phyloP scores from a whole-genome alignment of 108 stramenopile genomes.

The Discostella pseudostelligera region DNA sequence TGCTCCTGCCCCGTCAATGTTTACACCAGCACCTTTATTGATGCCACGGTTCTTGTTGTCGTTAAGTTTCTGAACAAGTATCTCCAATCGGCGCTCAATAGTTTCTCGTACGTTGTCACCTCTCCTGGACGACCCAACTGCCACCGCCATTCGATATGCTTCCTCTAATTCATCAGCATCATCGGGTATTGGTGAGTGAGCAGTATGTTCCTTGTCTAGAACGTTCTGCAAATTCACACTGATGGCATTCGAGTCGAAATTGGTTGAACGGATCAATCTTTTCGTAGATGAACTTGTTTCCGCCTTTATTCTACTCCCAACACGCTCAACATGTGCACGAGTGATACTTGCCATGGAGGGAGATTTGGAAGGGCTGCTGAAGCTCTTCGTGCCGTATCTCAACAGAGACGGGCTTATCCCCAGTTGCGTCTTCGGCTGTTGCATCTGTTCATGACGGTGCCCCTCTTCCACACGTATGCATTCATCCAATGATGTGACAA shows the following conservation, averaged over 20 bases:
- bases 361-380: not conserved
- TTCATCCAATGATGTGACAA: conserved; percentile 32
- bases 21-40: conserved; percentile 2
- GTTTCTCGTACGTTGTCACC: conserved; percentile 8
- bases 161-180: conserved; percentile 26
- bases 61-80: conserved; percentile 19
- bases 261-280: not conserved
- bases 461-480: conserved; percentile 1
- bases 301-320: not conserved
- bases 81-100: conserved; percentile 34
- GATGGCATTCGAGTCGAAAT: not conserved
- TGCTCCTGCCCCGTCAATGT: conserved; percentile 27
- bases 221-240: not conserved
- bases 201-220: not conserved
- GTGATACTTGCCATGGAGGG: conserved; percentile 21
- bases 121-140: conserved; percentile 12
- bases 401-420: conserved; percentile 3
- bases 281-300: not conserved
- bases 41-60: not conserved
- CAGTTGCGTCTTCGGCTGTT: not conserved
- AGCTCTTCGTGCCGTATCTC: not conserved
- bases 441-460: not conserved
- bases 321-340: conserved; percentile 18
- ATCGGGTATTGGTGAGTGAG: not conserved
- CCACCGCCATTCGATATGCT: conserved; percentile 39